A percentile compares a stretch with the other conserved stretches of the same genome.
These are phyloP conservation scores for Stentor roeselii DNA, from an alignment of 73 alveolate species.

Conservation along the genomic window DNA sequence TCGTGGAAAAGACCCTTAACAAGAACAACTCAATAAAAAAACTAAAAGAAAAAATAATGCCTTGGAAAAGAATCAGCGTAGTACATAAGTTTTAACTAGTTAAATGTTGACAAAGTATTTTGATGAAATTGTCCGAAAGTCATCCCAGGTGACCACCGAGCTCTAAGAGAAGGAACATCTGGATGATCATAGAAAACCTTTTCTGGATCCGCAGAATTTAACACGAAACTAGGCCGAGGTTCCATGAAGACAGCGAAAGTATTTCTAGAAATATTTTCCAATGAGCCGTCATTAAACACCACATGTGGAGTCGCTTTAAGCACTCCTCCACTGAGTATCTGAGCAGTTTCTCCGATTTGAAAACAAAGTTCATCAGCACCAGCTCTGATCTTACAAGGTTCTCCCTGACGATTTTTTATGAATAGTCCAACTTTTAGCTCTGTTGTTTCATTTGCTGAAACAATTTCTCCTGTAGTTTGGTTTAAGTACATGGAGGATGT, in stretches of 20 bases:
- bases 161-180: slow-evolving; percentile 33
- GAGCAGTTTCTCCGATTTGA: slow-evolving; percentile 77
- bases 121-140: slow-evolving; percentile 41
- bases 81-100: not conserved
- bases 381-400: slow-evolving; percentile 37
- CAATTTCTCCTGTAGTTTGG: slow-evolving; percentile 36
- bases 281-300: slow-evolving; percentile 49
- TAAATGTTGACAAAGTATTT: slow-evolving; percentile 27
- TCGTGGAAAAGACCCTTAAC: not conserved
- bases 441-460: slow-evolving; percentile 30
- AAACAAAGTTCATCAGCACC: slow-evolving; percentile 54
- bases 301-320: slow-evolving; percentile 79
- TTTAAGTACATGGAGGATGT: slow-evolving; percentile 67
- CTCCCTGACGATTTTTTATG: slow-evolving; percentile 60
- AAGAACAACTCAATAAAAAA: not conserved
- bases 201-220: slow-evolving; percentile 28
- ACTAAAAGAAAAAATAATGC: not conserved
- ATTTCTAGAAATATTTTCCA: slow-evolving; percentile 52
- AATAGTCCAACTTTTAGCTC: slow-evolving; percentile 66
- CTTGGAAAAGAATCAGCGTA: not conserved
- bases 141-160: slow-evolving; percentile 37
- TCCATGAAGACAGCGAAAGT: slow-evolving; percentile 72
- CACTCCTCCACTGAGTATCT: slow-evolving; percentile 68
- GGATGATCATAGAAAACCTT: slow-evolving; percentile 30
- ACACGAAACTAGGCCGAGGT: slow-evolving; percentile 39